phyloP scores from a whole-genome alignment of 148 eudicot genomes.

The Pouteria glomerata region DNA sequence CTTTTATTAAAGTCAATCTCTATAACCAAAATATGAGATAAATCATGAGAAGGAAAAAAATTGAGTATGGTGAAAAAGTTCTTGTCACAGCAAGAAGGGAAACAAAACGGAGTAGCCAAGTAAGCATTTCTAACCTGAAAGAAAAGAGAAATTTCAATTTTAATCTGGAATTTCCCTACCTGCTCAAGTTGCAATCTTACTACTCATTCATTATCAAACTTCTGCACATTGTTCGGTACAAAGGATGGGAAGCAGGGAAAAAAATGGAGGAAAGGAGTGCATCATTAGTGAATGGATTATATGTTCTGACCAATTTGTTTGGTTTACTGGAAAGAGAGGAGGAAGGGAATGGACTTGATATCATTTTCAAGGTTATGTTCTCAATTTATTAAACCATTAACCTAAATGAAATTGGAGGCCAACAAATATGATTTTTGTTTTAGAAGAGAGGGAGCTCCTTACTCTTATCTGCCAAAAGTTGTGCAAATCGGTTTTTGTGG shows the following conservation, averaged over 20 bases:
- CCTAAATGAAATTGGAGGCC: neutral
- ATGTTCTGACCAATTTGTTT: no score
- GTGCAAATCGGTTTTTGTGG: neutral
- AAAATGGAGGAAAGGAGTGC: neutral
- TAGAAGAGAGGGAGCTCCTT: no score
- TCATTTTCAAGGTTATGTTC: neutral
- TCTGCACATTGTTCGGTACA: neutral
- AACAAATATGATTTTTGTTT: neutral
- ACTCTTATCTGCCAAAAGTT: no score
- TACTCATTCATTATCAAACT: neutral
- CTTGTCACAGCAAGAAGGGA: no score
- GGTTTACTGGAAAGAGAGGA: slow-evolving; percentile 5
- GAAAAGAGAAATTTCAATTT: no score
- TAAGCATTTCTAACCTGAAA: no score
- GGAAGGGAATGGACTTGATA: neutral
- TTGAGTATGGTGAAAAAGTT: no score
- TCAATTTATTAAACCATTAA: neutral
- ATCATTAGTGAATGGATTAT: slow-evolving; percentile 1
- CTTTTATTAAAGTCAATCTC: no score
- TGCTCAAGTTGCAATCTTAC: neutral
- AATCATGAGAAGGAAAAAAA: no score
- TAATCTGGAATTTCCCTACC: neutral
- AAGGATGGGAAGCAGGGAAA: neutral
- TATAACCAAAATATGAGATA: no score
- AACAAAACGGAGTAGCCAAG: no score